A percentile compares a stretch with the other conserved stretches of the same genome.
These are phyloP conservation scores for Pelargonium fulgidum DNA, from an alignment of 441 rosid species.

Conservation along the genomic window DNA sequence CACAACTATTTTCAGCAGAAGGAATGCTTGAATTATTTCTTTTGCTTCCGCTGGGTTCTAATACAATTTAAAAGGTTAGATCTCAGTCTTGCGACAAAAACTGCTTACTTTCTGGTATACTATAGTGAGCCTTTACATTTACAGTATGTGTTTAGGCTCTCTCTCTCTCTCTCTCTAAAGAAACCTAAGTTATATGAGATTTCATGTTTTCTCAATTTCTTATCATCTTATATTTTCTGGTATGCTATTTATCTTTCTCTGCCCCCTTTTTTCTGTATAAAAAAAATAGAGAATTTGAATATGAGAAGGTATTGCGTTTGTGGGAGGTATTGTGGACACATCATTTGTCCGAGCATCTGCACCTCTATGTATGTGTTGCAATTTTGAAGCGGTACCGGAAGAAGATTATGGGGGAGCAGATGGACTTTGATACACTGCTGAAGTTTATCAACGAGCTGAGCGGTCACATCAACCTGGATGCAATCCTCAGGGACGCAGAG, in stretches of 20 bases:
- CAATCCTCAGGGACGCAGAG: slow-evolving; percentile 78
- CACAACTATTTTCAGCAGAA: slow-evolving; percentile 84
- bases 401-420: slow-evolving; percentile 83
- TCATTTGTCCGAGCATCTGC: slow-evolving; percentile 80
- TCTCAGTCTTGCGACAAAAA: neutral
- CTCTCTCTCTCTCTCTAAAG: no score
- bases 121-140: neutral
- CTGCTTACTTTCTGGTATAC: neutral
- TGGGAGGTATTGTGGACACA: slow-evolving; percentile 98
- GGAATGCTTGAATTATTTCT: slow-evolving; percentile 97
- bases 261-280: neutral
- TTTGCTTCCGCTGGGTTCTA: slow-evolving; percentile 98
- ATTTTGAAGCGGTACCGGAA: slow-evolving; percentile 78
- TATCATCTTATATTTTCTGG: slow-evolving; percentile 7
- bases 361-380: slow-evolving; percentile 78
- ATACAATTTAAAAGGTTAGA: slow-evolving; percentile 88
- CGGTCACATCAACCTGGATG: slow-evolving; percentile 67
- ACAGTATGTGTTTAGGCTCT: neutral
- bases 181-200: neutral
- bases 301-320: slow-evolving; percentile 62
- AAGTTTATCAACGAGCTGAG: slow-evolving; percentile 92
- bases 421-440: slow-evolving; percentile 95
- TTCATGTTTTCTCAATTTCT: neutral
- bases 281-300: slow-evolving; percentile 67
- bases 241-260: slow-evolving; percentile 3